phyloP scores from a whole-genome alignment of 2,329 filamentous ascomycete species.

The Capronia epimyces region DNA sequence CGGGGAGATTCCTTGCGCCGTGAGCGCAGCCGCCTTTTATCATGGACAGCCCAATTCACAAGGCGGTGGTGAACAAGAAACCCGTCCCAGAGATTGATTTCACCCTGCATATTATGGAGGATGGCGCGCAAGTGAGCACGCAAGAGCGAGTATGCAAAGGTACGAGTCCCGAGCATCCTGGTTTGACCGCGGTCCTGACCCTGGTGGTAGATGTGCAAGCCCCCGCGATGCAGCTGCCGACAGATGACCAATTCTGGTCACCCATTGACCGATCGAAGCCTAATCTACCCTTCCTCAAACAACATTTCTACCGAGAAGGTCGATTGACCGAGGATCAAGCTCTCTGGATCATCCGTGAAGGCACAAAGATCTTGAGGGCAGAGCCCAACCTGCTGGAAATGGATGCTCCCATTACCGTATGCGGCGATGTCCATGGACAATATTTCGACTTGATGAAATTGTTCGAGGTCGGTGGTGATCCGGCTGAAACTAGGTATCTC shows the following conservation, averaged over 20 bases:
- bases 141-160: constrained; percentile 97
- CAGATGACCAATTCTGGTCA: constrained; percentile 90
- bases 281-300: constrained; percentile 89
- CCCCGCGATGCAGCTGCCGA: constrained; percentile 85
- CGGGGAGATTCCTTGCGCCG: constrained; percentile 15
- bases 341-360: constrained; percentile 85
- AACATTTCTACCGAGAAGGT: constrained; percentile 96
- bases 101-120: constrained; percentile 96
- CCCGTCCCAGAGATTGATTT: constrained; percentile 97
- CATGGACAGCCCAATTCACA: constrained; percentile 58
- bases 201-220: constrained; percentile 81
- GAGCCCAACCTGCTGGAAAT: constrained; percentile 98
- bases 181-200: constrained; percentile 4
- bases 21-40: constrained; percentile 27
- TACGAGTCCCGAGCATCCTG: constrained; percentile 41
- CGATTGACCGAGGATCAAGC: constrained; percentile 96
- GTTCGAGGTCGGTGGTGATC: constrained; percentile 96
- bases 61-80: constrained; percentile 90
- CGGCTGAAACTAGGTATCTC: constrained; percentile 90
- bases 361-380: constrained; percentile 76
- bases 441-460: constrained; percentile 99
- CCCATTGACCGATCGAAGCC: constrained; percentile 81
- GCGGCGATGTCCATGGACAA: constrained; percentile 95
- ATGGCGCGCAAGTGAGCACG: constrained; percentile 91
- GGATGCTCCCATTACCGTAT: constrained; percentile 98